Conservation (phyloP, 495 filamentous ascomycete genomes). For the Pseudomonodictys pantanalensis region DNA sequence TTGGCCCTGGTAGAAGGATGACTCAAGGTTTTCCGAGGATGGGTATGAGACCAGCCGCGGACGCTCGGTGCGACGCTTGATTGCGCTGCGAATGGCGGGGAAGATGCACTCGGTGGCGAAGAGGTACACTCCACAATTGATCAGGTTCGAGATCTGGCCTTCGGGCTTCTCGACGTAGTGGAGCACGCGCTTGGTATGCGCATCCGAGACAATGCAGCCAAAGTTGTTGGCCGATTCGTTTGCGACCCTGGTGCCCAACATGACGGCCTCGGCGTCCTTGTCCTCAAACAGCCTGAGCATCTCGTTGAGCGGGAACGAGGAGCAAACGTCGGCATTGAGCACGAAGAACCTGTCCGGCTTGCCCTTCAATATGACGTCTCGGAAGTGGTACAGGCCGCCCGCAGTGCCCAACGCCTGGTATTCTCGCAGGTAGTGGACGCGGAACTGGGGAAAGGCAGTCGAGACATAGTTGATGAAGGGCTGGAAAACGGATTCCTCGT, state of each 20-base stretch:
- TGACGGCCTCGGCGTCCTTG: conserved; percentile 95
- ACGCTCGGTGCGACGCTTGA: conserved; percentile 91
- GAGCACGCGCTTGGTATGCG: conserved; percentile 90
- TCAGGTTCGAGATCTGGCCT: conserved; percentile 95
- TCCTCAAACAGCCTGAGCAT: conserved; percentile 94
- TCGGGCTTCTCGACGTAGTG: conserved; percentile 99
- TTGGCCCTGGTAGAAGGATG: conserved; percentile 65
- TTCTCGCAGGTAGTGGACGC: conserved; percentile 94
- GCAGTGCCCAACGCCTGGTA: conserved; percentile 96
- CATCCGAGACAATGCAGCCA: conserved; percentile 94
- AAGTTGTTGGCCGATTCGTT: conserved; percentile 95
- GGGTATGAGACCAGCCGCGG: conserved; percentile 91
- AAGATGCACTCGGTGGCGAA: conserved; percentile 95
- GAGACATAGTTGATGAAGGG: conserved; percentile 93
- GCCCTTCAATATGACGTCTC: conserved; percentile 97
- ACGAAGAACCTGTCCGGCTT: conserved; percentile 94
- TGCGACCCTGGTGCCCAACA: conserved; percentile 87
- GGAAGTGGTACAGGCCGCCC: conserved; percentile 97
- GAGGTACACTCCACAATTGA: conserved; percentile 99
- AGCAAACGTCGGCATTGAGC: conserved; percentile 98
- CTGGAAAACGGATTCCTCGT: conserved; percentile 93
- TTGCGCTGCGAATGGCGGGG: conserved; percentile 89
- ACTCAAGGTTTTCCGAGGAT: conserved; percentile 88
- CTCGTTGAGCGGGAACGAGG: conserved; percentile 92
- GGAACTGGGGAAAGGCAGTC: conserved; percentile 81